Evolutionary conservation across 169 alveolate species (phyloP), one percentile per base, ranked within the genome.

Genomic region (Cryptosporidium sp.): DNA sequence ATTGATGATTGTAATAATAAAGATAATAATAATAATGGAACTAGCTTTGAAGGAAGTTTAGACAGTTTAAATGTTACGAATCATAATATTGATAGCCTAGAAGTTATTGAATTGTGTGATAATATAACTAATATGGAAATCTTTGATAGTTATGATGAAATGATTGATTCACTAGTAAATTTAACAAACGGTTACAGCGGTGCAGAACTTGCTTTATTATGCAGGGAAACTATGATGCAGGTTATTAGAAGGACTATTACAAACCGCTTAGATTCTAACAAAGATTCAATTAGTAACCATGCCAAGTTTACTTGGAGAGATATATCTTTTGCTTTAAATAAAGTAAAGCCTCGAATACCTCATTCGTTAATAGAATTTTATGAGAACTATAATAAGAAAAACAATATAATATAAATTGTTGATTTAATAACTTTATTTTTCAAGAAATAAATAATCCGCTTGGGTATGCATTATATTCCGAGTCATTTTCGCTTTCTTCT

Each of bases 181-280:
- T 93, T 92, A 42, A 98, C 99, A 26, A 97, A 97, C 53, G 99
- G 99, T 71, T 97, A 95, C 85, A 98, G 98, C 84, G 99, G 99
- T 26, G 99, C 99, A 1, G 99, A 96, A 85, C 89, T 97, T 14
- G 97, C 95, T 26, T 86, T 93, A 85, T 75, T 97, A 8, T 97
- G 99, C 69, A 94, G 96, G 33, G 99, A 97, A 85, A 95, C 98
- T 26, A 96, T 98, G 33, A 93, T 96, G 91, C 96, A 35, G 75
- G 91, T 84, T 75, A 91, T 92, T 9, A 69, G 91, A 29, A 91
- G 75, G 69, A 80, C 56, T 1, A 58, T 75, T 31, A 67, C 70
- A 9, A 73, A 70, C 21, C 73, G 73, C 37, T 58, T 7, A 7
- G 68, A 70, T 70, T 35, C 42, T 33, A 60, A 65, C 26, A 70